Percentiles rank a stretch among this genome's conserved stretches.
Evolutionary conservation across 1,284 basidiomycete species (phyloP).

Genomic region (Omphalotus olearius): DNA sequence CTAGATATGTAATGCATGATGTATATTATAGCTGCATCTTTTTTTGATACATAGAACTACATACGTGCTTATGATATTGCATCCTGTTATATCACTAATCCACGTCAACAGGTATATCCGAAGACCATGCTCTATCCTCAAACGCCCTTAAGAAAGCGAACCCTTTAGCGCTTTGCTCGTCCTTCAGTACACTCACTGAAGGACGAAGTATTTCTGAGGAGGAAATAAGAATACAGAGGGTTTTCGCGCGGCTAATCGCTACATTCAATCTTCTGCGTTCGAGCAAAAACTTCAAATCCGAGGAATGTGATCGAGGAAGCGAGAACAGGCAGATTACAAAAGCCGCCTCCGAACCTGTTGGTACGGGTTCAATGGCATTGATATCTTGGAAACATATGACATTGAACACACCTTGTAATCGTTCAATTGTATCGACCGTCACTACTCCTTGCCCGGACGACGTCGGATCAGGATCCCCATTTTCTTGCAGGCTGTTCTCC

Average conservation of each 20-base stretch:
- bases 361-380: not conserved
- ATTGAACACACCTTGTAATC: conserved; percentile 35
- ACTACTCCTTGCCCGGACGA: conserved; percentile 20
- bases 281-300: conserved; percentile 38
- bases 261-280: conserved; percentile 45
- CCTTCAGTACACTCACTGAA: conserved; percentile 34
- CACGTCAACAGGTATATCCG: conserved; percentile 17
- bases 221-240: conserved; percentile 41
- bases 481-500: conserved; percentile 11
- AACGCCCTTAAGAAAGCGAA: conserved; percentile 42
- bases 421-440: conserved; percentile 44
- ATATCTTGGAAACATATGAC: not conserved
- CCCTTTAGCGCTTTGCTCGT: conserved; percentile 39
- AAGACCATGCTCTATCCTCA: conserved; percentile 39
- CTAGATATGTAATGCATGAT: no score
- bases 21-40: no score
- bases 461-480: not conserved
- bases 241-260: conserved; percentile 46
- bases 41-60: no score
- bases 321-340: conserved; percentile 50
- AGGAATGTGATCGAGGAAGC: conserved; percentile 32
- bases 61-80: no score
- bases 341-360: conserved; percentile 42
- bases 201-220: conserved; percentile 40
- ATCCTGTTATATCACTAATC: no score